Base-by-base conservation (phyloP, 1,139 yeast species). In the Blastobotrys raffinosifermentans region DNA sequence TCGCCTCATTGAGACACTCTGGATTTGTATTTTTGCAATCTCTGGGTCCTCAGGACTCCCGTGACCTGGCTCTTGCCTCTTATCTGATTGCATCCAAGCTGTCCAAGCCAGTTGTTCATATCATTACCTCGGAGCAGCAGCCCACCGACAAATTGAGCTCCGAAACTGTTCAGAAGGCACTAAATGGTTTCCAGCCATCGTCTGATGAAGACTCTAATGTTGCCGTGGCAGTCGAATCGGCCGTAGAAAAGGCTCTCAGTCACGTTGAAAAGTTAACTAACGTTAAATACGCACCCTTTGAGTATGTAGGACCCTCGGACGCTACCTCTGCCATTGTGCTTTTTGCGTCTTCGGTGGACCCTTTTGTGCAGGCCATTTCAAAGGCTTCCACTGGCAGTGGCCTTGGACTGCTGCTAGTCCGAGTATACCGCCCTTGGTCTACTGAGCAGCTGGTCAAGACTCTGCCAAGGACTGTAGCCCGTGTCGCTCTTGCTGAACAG, bases 341-440 rank as follows among this genome's bases (percentile, higher is more conserved):
- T 40, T 69, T 84, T 48, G 91, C 93, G 39, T 70, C 76, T 40
- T 63, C 74, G 31, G 63, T 66, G 22, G 64, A 67, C 4, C 69
- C 69, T 4, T 63, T 80, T 32, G 55, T 64, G 4, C 65, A 72
- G 9, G 69, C 73, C n/a, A 41, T 57, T 29, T 26, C 37, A 22
- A 50, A 49, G 34, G 32, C 44, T 11, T 51, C 51, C 25, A 56
- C 66, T 26, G 60, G 69, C 17, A 55, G 62, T 35, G 61, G 67
- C 31, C 66, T 70, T 10, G 74, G 80, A 19, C 54, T 83, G 29
- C 62, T 82, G 26, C 65, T 76, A 4, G 67, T 84, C 34, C 75
- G 80, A 29, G 72, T 75, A 19, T 81, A 80, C 63, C 72, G 82
- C 51, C 96, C 96, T 10, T 83, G 86, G 66, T 65, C 72, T 44